These are phyloP conservation scores for Tolypocladium tropicale DNA, from an alignment of 2,329 filamentous ascomycete genomes.

Conservation along the genomic window DNA sequence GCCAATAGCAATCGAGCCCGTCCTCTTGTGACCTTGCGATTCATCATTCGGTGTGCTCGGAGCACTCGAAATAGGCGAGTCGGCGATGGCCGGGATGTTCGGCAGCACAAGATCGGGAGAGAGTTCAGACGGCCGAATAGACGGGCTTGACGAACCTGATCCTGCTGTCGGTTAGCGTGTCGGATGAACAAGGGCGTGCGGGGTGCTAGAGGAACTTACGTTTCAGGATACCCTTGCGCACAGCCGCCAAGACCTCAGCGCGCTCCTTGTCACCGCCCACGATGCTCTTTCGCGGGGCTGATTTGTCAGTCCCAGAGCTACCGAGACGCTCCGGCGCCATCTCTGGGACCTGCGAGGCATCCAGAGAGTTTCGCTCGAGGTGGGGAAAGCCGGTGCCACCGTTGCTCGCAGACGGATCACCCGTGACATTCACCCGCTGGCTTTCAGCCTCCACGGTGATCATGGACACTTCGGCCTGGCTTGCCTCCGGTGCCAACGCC, in stretches of 20 bases:
- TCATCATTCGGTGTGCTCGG: slow-evolving; percentile 85
- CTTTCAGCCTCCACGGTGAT: slow-evolving; percentile 91
- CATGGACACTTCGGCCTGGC: slow-evolving; percentile 82
- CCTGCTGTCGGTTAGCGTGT: slow-evolving; percentile 8
- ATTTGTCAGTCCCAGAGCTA: slow-evolving; percentile 49
- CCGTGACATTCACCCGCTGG: slow-evolving; percentile 69
- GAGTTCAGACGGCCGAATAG: slow-evolving; percentile 51
- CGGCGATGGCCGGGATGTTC: slow-evolving; percentile 52
- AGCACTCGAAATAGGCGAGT: slow-evolving; percentile 75
- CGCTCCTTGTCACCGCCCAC: slow-evolving; percentile 83
- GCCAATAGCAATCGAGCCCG: slow-evolving; percentile 62
- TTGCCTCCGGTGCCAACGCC: slow-evolving; percentile 52
- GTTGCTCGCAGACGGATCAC: slow-evolving; percentile 54
- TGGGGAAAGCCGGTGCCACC: slow-evolving; percentile 74
- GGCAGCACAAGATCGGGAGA: slow-evolving; percentile 46
- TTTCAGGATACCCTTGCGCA: slow-evolving; percentile 94
- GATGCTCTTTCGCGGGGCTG: slow-evolving; percentile 71
- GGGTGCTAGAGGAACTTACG: slow-evolving; percentile 37
- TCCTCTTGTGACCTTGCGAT: slow-evolving; percentile 52
- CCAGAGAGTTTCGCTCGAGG: slow-evolving; percentile 72
- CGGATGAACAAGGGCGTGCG: not conserved
- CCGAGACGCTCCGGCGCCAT: slow-evolving; percentile 38
- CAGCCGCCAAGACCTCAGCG: slow-evolving; percentile 81
- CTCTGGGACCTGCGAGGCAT: slow-evolving; percentile 43
- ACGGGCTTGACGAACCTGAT: slow-evolving; percentile 56